Evolutionary conservation across 129 eudicot genomes (phyloP).

Genomic region (Escallonia rubra): DNA sequence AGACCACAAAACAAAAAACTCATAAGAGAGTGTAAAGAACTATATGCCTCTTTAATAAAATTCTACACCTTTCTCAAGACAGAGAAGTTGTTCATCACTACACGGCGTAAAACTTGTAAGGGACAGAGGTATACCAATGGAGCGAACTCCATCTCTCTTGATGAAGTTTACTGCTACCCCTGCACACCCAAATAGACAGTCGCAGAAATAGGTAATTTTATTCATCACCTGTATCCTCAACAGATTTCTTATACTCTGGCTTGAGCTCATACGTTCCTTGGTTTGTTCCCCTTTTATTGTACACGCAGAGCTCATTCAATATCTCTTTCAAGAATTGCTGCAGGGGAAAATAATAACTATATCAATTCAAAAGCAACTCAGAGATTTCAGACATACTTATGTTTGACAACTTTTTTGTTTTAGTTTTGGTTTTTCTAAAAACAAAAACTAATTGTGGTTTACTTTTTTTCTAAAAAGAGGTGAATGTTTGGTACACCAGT

Average conservation of each 20-base stretch:
- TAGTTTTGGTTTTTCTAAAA: neutral
- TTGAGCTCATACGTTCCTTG: slow-evolving; percentile 87
- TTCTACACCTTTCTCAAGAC: slow-evolving; percentile 2
- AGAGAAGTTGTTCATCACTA: neutral
- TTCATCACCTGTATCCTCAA: slow-evolving; percentile 61
- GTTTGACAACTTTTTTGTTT: neutral
- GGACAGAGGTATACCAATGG: neutral
- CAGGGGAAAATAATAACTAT: slow-evolving; percentile 9
- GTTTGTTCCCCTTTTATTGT: slow-evolving; percentile 82
- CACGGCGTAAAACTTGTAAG: slow-evolving; percentile 1
- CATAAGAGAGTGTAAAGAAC: slow-evolving; percentile 3
- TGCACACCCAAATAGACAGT: slow-evolving; percentile 20
- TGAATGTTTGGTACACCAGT: too few relatives aligned
- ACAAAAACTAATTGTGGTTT: neutral
- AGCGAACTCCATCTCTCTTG: slow-evolving; percentile 9
- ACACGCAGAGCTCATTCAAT: slow-evolving; percentile 69
- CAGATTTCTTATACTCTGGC: slow-evolving; percentile 85
- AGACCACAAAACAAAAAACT: neutral
- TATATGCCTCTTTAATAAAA: slow-evolving; percentile 3
- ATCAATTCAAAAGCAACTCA: neutral
- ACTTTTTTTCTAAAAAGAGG: too few relatives aligned
- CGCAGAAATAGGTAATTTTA: slow-evolving; percentile 12
- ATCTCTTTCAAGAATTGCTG: slow-evolving; percentile 95
- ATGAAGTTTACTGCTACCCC: neutral
- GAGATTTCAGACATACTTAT: neutral